Conservation (phyloP, 345 rosid genomes). For the Syzygium aromaticum region DNA sequence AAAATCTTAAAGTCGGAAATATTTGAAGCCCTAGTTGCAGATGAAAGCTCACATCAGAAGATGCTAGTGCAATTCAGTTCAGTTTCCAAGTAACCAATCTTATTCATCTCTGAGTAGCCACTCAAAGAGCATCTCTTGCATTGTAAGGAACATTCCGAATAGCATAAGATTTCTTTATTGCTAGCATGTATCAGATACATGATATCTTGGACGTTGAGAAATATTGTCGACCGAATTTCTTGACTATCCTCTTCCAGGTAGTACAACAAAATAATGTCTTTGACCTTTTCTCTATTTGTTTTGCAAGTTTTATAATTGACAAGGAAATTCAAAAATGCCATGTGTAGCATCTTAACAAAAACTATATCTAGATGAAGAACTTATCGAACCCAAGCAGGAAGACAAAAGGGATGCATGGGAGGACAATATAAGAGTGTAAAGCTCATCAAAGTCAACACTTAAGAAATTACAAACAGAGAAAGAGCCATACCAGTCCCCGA, state of each 20-base stretch:
- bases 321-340: neutral
- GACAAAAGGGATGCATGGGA: neutral
- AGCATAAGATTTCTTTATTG: neutral
- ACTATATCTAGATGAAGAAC: neutral
- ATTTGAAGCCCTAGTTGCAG: neutral
- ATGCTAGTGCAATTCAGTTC: neutral
- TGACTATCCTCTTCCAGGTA: neutral
- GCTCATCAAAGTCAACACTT: neutral
- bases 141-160: neutral
- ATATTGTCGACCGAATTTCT: neutral
- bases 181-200: neutral
- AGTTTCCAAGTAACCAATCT: neutral
- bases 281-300: no score
- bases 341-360: neutral
- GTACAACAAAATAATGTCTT: neutral
- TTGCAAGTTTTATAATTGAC: no score
- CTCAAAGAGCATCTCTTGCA: neutral
- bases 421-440: neutral
- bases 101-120: neutral
- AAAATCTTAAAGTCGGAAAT: neutral
- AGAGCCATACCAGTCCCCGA: slow-evolving; percentile 49
- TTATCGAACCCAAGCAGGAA: neutral
- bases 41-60: neutral
- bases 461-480: neutral
- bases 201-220: neutral